Percentiles rank a stretch among this genome's conserved stretches.
phyloP scores from a whole-genome alignment of 2,329 filamentous ascomycete genomes.

The Tolypocladium paradoxum region DNA sequence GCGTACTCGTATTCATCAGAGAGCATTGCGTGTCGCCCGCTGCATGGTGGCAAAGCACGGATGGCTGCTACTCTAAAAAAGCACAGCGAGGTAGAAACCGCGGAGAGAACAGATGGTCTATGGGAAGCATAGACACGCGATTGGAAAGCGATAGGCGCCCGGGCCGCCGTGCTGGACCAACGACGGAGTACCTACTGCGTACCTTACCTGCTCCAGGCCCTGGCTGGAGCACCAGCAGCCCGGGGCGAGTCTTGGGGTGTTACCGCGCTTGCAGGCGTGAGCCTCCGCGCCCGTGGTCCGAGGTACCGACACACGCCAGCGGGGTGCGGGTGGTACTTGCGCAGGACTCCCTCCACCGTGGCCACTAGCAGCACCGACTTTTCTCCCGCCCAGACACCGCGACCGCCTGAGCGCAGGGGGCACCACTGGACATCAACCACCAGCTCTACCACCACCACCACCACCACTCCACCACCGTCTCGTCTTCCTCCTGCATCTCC shows the following conservation, averaged over 20 bases:
- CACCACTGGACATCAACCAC: background rate
- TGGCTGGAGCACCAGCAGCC: too few relatives aligned
- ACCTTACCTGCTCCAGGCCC: too few relatives aligned
- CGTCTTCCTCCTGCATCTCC: slow-evolving; percentile 1
- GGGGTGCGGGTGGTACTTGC: background rate
- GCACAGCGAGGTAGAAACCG: background rate
- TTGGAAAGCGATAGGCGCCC: background rate
- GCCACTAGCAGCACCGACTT: background rate
- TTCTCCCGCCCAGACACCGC: background rate
- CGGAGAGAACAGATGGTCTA: background rate
- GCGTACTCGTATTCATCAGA: background rate
- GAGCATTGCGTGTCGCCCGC: background rate
- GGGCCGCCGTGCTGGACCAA: background rate
- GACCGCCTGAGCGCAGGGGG: background rate
- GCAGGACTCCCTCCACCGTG: background rate
- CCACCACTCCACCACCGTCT: background rate
- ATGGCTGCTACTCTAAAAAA: too few relatives aligned
- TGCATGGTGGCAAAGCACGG: too few relatives aligned
- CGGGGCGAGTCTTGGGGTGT: too few relatives aligned
- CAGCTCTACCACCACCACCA: background rate
- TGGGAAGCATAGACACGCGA: too few relatives aligned
- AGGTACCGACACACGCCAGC: background rate
- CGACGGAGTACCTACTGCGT: too few relatives aligned
- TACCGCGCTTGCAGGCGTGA: background rate
- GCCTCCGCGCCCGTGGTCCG: background rate